phyloP scores from a whole-genome alignment of 352 stramenopile genomes.

The Phytopythium ostracodes region DNA sequence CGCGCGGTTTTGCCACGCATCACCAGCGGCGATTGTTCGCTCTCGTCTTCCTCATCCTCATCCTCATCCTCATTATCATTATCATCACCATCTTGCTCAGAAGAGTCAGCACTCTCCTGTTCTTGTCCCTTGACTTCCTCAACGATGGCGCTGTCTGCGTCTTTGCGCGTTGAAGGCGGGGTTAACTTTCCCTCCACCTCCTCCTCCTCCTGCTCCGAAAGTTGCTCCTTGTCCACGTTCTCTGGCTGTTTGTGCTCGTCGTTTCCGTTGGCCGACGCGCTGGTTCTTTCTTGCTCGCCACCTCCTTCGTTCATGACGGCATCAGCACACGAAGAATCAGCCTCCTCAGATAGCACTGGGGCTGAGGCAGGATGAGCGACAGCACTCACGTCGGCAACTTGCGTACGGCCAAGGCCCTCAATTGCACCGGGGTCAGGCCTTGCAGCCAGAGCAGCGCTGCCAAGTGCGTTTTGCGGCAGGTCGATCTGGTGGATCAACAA shows the following conservation, averaged over 20 bases:
- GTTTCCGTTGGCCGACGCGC: background rate
- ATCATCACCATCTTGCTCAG: background rate
- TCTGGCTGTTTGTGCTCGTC: background rate
- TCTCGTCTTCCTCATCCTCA: background rate
- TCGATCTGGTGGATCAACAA: background rate
- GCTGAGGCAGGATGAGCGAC: background rate
- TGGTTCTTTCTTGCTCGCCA: too few relatives aligned
- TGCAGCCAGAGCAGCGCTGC: background rate
- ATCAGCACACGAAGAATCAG: background rate
- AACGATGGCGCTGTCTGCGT: too few relatives aligned
- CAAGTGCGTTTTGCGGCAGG: background rate
- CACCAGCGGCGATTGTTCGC: background rate
- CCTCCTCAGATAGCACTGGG: background rate
- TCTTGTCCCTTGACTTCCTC: background rate
- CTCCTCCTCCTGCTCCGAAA: background rate
- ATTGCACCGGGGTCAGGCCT: background rate
- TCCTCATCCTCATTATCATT: background rate
- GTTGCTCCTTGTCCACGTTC: background rate
- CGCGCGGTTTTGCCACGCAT: background rate
- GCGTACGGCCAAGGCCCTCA: background rate
- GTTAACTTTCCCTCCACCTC: background rate
- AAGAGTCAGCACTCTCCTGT: background rate
- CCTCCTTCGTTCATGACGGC: background rate
- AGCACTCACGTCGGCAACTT: background rate
- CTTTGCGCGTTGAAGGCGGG: background rate